A percentile compares a stretch with the other conserved stretches of the same genome.
These are phyloP conservation scores for Gamsiella multidivaricata DNA, from an alignment of 192 early-diverging fungal species.

Conservation along the genomic window DNA sequence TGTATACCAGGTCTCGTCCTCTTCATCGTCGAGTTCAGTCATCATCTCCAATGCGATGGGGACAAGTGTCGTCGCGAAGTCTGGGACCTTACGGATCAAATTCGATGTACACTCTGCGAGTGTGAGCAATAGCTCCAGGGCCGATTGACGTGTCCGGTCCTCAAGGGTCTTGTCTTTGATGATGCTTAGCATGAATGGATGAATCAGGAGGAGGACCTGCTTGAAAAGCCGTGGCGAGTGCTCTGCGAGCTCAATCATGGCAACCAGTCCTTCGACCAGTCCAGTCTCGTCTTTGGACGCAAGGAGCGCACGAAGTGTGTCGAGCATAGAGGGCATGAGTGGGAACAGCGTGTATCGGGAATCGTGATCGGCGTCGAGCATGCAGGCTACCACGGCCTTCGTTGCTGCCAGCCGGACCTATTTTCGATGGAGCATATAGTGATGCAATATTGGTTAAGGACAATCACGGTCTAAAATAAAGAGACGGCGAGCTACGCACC, in stretches of 20 bases:
- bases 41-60: constrained; percentile 95
- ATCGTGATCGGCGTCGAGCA: constrained; percentile 70
- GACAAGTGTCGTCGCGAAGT: constrained; percentile 80
- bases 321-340: constrained; percentile 84
- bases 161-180: constrained; percentile 84
- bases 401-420: constrained; percentile 79
- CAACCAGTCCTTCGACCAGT: constrained; percentile 74
- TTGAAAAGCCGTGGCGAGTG: constrained; percentile 84
- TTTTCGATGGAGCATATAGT: background rate
- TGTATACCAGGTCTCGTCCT: constrained; percentile 85
- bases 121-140: constrained; percentile 91
- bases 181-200: constrained; percentile 79
- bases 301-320: constrained; percentile 67
- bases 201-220: constrained; percentile 70
- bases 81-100: constrained; percentile 88
- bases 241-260: constrained; percentile 88
- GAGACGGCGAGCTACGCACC: no score
- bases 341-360: constrained; percentile 62
- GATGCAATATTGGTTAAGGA: background rate
- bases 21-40: constrained; percentile 88
- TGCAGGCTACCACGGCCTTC: constrained; percentile 79
- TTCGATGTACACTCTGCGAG: constrained; percentile 86
- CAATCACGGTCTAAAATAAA: no score
- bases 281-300: constrained; percentile 72
- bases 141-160: constrained; percentile 84